phyloP scores from a whole-genome alignment of 345 rosid species.

The Limnanthes douglasii region DNA sequence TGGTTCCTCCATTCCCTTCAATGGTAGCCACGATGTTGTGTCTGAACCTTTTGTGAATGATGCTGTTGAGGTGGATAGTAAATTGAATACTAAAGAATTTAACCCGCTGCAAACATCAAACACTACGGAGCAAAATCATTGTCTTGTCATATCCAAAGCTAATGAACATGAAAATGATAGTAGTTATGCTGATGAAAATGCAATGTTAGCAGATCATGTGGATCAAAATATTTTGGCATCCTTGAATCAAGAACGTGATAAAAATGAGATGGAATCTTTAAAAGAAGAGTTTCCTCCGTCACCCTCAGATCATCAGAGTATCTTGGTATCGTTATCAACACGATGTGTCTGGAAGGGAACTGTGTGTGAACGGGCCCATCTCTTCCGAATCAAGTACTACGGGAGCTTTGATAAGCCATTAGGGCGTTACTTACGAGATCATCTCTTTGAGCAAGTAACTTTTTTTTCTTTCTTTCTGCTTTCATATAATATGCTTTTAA shows the following conservation, averaged over 20 bases:
- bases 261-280: conserved; percentile 25
- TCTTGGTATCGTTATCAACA: conserved; percentile 84
- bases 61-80: conserved; percentile 14
- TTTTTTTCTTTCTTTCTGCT: conserved; percentile 1
- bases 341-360: conserved; percentile 94
- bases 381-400: conserved; percentile 84
- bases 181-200: conserved; percentile 9
- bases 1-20: conserved; percentile 10
- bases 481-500: too few species aligned
- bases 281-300: conserved; percentile 89
- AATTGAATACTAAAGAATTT: conserved; percentile 21
- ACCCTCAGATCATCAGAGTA: conserved; percentile 89
- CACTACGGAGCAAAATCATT: conserved; percentile 7
- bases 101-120: conserved; percentile 10
- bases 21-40: conserved; percentile 7
- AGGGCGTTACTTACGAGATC: conserved; percentile 77
- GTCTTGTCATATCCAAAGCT: conserved; percentile 8
- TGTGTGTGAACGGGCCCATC: conserved; percentile 79
- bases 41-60: conserved; percentile 9
- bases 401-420: conserved; percentile 90
- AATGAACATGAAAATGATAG: conserved; percentile 11
- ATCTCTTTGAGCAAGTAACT: conserved; percentile 83
- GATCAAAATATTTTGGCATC: conserved; percentile 13
- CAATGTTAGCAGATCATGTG: conserved; percentile 9
- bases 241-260: conserved; percentile 13